Evolutionary conservation across 345 rosid genomes (phyloP).

Genomic region (Boechera retrofracta): DNA sequence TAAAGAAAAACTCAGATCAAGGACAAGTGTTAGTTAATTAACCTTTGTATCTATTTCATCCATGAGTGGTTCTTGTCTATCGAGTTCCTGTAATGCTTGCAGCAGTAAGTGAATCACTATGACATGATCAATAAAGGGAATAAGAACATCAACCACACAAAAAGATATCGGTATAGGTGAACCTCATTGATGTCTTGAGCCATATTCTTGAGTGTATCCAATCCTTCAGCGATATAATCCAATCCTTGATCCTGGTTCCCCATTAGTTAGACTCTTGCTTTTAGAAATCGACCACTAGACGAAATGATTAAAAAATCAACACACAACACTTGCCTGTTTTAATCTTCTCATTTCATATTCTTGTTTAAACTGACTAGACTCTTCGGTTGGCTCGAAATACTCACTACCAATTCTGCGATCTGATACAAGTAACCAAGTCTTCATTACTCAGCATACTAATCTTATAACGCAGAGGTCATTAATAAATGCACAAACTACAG

Average conservation of each 20-base stretch:
- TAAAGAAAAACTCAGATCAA: neutral
- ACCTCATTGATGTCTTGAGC: slow-evolving; percentile 97
- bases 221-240: slow-evolving; percentile 80
- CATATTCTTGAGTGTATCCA: slow-evolving; percentile 90
- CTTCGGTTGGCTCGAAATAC: slow-evolving; percentile 70
- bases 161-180: slow-evolving; percentile 2
- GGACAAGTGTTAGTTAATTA: neutral
- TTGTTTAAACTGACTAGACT: slow-evolving; percentile 74
- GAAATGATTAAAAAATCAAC: neutral
- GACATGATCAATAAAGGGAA: neutral
- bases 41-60: slow-evolving; percentile 95
- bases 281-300: neutral
- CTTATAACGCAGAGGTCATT: neutral
- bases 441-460: neutral
- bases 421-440: slow-evolving; percentile 23
- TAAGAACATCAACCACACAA: neutral
- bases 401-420: slow-evolving; percentile 62
- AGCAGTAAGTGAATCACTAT: slow-evolving; percentile 15
- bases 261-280: neutral
- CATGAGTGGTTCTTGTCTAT: slow-evolving; percentile 92
- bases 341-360: slow-evolving; percentile 82
- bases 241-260: slow-evolving; percentile 85
- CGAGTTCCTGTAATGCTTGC: slow-evolving; percentile 64
- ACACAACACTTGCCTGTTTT: slow-evolving; percentile 63
- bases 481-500: neutral